Conservation (phyloP, 495 filamentous ascomycete genomes). For the Penicillium coprophilum region DNA sequence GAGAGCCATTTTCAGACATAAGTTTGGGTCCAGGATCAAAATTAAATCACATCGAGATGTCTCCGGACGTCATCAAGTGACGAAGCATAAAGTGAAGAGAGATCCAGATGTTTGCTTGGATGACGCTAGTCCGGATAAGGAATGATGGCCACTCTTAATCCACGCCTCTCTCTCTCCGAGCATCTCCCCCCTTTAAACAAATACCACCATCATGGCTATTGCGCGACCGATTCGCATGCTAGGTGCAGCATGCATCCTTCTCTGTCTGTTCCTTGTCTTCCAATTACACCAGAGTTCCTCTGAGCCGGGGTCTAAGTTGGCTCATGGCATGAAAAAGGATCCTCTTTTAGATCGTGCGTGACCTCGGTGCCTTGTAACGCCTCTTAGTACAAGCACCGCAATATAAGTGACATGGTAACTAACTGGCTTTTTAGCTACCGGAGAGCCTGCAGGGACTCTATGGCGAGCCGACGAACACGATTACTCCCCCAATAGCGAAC, state of each 20-base stretch:
- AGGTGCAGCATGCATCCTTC: constrained; percentile 62
- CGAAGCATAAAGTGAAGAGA: constrained; percentile 10
- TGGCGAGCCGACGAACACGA: constrained; percentile 63
- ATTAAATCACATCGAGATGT: constrained; percentile 2
- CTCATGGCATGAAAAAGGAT: constrained; percentile 62
- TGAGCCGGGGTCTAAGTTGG: constrained; percentile 35
- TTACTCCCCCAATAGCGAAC: constrained; percentile 69
- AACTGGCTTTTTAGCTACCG: constrained; percentile 56
- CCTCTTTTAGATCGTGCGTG: constrained; percentile 79
- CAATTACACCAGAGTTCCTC: constrained; percentile 58
- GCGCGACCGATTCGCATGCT: constrained; percentile 79
- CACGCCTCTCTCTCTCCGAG: constrained; percentile 13
- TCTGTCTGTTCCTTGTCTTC: constrained; percentile 74
- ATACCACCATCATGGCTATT: constrained; percentile 64
- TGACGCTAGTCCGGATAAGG: constrained; percentile 34
- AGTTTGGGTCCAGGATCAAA: background rate
- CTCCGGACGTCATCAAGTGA: constrained; percentile 7
- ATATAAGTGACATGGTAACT: constrained; percentile 8
- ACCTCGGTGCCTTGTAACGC: constrained; percentile 12
- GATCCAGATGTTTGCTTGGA: constrained; percentile 20
- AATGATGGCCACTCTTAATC: constrained; percentile 26
- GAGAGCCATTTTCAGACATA: constrained; percentile 46
- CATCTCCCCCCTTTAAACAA: constrained; percentile 25
- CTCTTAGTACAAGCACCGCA: constrained; percentile 2
- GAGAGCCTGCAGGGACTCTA: constrained; percentile 75